phyloP scores from a whole-genome alignment of 306 rosid species.

The Pyrus bretschneideri region DNA sequence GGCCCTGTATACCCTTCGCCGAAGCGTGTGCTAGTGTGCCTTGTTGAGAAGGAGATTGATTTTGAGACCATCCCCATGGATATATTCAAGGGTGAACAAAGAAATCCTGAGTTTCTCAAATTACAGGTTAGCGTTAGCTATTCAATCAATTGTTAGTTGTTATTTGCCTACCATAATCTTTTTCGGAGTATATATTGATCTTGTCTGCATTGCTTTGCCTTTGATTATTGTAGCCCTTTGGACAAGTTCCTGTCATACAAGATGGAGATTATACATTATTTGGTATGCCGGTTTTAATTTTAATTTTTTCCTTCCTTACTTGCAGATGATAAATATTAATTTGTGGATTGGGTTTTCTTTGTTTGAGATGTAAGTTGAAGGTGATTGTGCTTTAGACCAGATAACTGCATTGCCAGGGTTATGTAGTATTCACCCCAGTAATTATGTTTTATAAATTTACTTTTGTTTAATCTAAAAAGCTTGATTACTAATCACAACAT shows the following conservation, averaged over 20 bases:
- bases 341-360: not conserved
- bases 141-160: not conserved
- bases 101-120: constrained; percentile 35
- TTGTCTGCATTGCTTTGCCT: not conserved
- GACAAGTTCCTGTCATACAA: constrained; percentile 35
- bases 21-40: constrained; percentile 28
- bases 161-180: too few species aligned
- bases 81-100: constrained; percentile 19
- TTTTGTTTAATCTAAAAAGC: not conserved
- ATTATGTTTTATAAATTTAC: not conserved
- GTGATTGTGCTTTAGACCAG: not conserved
- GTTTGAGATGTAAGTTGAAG: not conserved
- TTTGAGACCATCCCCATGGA: constrained; percentile 36
- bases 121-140: constrained; percentile 20
- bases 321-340: not conserved
- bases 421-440: not conserved
- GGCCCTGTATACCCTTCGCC: constrained; percentile 33
- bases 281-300: not conserved
- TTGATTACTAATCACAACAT: not conserved
- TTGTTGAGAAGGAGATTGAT: constrained; percentile 35
- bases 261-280: constrained; percentile 43
- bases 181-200: not conserved
- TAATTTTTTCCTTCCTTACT: not conserved
- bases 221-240: constrained; percentile 25
- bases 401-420: not conserved